These are phyloP conservation scores for Trichoderma arundinaceum DNA, from an alignment of 2,329 filamentous ascomycete genomes.

Conservation along the genomic window DNA sequence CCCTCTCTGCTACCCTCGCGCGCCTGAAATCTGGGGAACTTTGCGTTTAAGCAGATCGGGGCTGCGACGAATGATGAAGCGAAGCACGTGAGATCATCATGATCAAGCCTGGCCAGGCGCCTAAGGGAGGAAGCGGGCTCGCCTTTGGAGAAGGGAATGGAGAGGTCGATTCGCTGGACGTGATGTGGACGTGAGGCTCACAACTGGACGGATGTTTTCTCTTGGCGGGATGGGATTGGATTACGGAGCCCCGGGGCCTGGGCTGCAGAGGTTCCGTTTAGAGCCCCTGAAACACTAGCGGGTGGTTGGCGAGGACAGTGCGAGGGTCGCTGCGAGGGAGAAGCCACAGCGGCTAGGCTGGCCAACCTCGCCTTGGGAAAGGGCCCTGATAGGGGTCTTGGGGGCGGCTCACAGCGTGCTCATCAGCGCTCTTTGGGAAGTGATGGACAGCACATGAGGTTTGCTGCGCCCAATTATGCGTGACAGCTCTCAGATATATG, in stretches of 20 bases:
- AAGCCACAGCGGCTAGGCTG: constrained; percentile 24
- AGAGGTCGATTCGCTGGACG: constrained; percentile 14
- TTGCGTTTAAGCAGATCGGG: constrained; percentile 41
- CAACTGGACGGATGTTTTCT: neutral
- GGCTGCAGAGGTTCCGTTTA: constrained; percentile 11
- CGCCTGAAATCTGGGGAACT: constrained; percentile 30
- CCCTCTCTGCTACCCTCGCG: constrained; percentile 33
- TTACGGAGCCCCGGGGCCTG: neutral
- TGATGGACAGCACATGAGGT: too few relatives aligned
- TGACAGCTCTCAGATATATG: too few relatives aligned
- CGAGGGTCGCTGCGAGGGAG: neutral
- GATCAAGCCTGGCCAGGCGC: constrained; percentile 31
- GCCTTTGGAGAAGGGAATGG: constrained; percentile 1
- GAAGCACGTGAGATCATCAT: constrained; percentile 43
- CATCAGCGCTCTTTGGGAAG: too few relatives aligned
- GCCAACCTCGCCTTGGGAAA: constrained; percentile 5
- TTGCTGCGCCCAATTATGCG: too few relatives aligned
- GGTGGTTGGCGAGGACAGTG: constrained; percentile 32
- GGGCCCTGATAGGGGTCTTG: constrained; percentile 20
- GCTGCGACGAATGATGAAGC: constrained; percentile 37
- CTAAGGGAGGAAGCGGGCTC: constrained; percentile 27
- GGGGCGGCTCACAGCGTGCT: neutral
- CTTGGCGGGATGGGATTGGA: constrained; percentile 18
- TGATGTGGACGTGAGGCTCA: constrained; percentile 26
- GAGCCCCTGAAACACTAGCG: constrained; percentile 34